These are phyloP conservation scores for Myrmaecium sp. DNA, from an alignment of 2,329 filamentous ascomycete species.

Conservation along the genomic window DNA sequence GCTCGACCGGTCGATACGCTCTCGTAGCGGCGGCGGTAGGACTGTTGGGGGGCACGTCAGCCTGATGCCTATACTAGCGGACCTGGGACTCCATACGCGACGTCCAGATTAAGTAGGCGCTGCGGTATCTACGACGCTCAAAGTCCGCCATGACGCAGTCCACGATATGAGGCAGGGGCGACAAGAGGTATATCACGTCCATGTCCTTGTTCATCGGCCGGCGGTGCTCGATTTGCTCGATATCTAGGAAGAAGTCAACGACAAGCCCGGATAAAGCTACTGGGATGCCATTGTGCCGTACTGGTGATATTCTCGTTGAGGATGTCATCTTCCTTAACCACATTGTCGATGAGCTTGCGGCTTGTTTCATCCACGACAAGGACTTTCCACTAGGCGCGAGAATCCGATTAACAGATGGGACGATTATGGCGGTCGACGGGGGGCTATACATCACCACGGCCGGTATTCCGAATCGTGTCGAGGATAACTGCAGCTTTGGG, in stretches of 20 bases:
- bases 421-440: constrained; percentile 7
- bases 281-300: constrained; percentile 28
- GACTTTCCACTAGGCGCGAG: constrained; percentile 94
- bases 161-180: constrained; percentile 72
- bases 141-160: constrained; percentile 91
- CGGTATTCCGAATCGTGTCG: constrained; percentile 58
- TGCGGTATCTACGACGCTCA: constrained; percentile 65
- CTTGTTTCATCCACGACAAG: constrained; percentile 74
- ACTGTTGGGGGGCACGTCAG: constrained; percentile 25
- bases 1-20: constrained; percentile 56
- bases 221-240: constrained; percentile 82
- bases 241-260: constrained; percentile 43
- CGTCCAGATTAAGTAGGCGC: constrained; percentile 73
- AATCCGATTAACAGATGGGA: constrained; percentile 10
- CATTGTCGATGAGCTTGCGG: constrained; percentile 76
- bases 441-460: constrained; percentile 56
- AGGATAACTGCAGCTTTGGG: constrained; percentile 43
- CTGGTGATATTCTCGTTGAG: constrained; percentile 93
- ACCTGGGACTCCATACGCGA: constrained; percentile 28
- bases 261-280: constrained; percentile 1
- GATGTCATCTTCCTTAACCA: constrained; percentile 88
- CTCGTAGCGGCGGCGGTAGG: constrained; percentile 51
- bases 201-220: constrained; percentile 71
- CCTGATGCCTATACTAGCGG: neutral
- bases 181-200: constrained; percentile 87